Percentiles rank a stretch among this genome's conserved stretches.
These are phyloP conservation scores for Cyathus striatus DNA, from an alignment of 768 basidiomycete genomes.

Conservation along the genomic window DNA sequence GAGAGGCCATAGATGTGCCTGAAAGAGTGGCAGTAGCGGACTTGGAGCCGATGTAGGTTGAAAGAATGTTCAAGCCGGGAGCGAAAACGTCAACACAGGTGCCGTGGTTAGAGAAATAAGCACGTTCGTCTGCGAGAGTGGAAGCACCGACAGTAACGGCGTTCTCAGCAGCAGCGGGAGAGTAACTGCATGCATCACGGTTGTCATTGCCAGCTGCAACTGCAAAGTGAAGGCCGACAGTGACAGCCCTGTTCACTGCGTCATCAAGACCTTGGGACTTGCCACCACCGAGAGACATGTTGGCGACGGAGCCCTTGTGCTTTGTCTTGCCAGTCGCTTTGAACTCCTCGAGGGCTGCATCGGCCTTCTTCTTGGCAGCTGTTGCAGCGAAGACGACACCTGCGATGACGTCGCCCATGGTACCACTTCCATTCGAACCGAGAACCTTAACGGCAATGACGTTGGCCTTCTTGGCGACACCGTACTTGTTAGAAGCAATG, in stretches of 20 bases:
- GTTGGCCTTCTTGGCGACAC: slow-evolving; percentile 92
- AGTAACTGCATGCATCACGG: slow-evolving; percentile 88
- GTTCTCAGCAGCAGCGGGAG: slow-evolving; percentile 83
- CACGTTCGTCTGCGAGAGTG: slow-evolving; percentile 74
- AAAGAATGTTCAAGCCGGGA: slow-evolving; percentile 43
- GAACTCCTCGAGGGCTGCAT: slow-evolving; percentile 59
- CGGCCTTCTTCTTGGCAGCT: slow-evolving; percentile 46
- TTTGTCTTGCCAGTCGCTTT: slow-evolving; percentile 68
- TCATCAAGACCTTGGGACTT: slow-evolving; percentile 83
- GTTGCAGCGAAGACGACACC: slow-evolving; percentile 81
- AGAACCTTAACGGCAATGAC: slow-evolving; percentile 91
- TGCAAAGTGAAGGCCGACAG: slow-evolving; percentile 86
- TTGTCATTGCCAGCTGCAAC: slow-evolving; percentile 93
- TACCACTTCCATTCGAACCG: slow-evolving; percentile 90
- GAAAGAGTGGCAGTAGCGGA: slow-evolving; percentile 71
- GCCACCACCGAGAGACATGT: slow-evolving; percentile 97
- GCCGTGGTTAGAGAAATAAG: slow-evolving; percentile 92
- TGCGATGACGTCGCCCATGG: slow-evolving; percentile 89
- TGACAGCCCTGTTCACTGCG: slow-evolving; percentile 82
- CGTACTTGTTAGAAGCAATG: slow-evolving; percentile 89
- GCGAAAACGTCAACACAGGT: slow-evolving; percentile 90
- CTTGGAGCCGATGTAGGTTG: slow-evolving; percentile 7
- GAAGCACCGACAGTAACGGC: slow-evolving; percentile 95
- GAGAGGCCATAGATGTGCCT: slow-evolving; percentile 93
- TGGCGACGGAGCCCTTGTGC: slow-evolving; percentile 93